A percentile compares a stretch with the other conserved stretches of the same genome.
These are phyloP conservation scores for Fusarium clavum DNA, from an alignment of 2,329 filamentous ascomycete species.

Conservation along the genomic window DNA sequence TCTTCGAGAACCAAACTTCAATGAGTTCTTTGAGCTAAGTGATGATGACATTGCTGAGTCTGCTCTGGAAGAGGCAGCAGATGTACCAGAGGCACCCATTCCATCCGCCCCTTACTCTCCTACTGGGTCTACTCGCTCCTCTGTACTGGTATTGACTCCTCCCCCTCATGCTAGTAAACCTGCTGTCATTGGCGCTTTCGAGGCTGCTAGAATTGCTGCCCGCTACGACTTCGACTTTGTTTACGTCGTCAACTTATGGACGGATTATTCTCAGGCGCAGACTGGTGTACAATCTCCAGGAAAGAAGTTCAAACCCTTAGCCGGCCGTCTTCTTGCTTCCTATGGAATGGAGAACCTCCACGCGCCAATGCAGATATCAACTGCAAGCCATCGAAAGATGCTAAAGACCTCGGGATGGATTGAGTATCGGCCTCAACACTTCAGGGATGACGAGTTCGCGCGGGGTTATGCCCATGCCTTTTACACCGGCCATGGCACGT, in stretches of 20 bases:
- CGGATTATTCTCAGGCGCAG: conserved; percentile 45
- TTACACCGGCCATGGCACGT: conserved; percentile 56
- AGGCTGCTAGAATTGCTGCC: conserved; percentile 66
- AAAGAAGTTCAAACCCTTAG: conserved; percentile 47
- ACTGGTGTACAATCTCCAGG: conserved; percentile 9
- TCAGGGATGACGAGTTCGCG: conserved; percentile 58
- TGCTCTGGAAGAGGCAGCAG: conserved; percentile 37
- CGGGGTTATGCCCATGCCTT: conserved; percentile 67
- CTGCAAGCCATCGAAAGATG: conserved; percentile 62
- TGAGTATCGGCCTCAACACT: conserved; percentile 61
- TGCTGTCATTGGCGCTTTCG: conserved; percentile 62
- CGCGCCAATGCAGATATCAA: conserved; percentile 64
- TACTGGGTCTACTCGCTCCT: conserved; percentile 43
- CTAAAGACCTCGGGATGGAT: conserved; percentile 64
- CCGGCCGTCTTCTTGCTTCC: conserved; percentile 65
- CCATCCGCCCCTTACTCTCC: conserved; percentile 40
- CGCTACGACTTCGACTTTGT: conserved; percentile 69
- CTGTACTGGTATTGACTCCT: conserved; percentile 59
- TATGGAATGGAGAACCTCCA: conserved; percentile 64
- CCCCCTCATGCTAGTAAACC: conserved; percentile 58
- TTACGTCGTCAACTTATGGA: conserved; percentile 70
- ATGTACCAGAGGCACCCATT: conserved; percentile 17
- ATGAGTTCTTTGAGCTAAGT: conserved; percentile 65
- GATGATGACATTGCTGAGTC: conserved; percentile 69
- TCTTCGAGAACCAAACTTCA: conserved; percentile 63